phyloP scores from a whole-genome alignment of 305 asterid genomes.

The Withania somnifera region DNA sequence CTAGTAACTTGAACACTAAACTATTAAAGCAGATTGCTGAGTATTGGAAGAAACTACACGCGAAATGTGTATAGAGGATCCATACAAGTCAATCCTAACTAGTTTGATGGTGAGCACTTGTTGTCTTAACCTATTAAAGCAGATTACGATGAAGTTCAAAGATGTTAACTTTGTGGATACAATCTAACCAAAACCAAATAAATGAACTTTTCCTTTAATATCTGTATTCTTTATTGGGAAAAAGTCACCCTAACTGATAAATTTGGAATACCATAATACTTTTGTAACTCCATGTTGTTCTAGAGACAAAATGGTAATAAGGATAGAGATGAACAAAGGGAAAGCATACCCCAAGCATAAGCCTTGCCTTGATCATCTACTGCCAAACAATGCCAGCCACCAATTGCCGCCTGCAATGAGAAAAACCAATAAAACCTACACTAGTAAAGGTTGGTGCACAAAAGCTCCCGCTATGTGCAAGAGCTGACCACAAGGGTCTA shows the following conservation, averaged over 20 bases:
- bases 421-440: constrained; percentile 4
- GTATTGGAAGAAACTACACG: neutral
- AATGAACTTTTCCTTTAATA: neutral
- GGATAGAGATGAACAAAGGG: neutral
- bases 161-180: neutral
- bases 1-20: neutral
- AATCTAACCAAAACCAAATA: neutral
- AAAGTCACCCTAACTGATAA: neutral
- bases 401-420: constrained; percentile 84
- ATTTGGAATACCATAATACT: neutral
- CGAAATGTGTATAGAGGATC: neutral
- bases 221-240: neutral
- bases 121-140: neutral
- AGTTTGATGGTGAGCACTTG: neutral
- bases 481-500: too few relatives aligned
- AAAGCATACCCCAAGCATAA: constrained; percentile 84
- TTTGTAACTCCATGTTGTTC: neutral
- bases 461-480: too few relatives aligned
- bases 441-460: too few relatives aligned
- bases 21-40: neutral
- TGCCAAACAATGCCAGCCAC: constrained; percentile 99
- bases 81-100: neutral
- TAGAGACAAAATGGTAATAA: constrained; percentile 1
- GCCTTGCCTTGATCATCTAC: constrained; percentile 96
- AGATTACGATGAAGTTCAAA: neutral